Percentiles rank a stretch among this genome's conserved stretches.
These are phyloP conservation scores for Artomyces pyxidatus DNA, from an alignment of 768 basidiomycete genomes.

Conservation along the genomic window DNA sequence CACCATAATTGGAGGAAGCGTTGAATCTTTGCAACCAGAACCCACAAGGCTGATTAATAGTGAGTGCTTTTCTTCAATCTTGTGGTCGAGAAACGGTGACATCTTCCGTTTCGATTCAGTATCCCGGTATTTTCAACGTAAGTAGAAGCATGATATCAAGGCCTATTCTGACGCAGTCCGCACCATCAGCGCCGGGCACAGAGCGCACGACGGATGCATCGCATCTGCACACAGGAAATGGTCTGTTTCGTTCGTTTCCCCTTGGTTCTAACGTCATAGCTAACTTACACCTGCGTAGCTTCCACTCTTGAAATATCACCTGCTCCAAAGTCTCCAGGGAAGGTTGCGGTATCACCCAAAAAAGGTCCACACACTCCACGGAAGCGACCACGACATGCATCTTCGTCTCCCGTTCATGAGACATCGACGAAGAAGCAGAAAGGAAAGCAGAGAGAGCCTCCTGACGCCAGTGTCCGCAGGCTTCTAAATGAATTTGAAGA, in stretches of 20 bases:
- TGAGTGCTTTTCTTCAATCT: too few relatives aligned
- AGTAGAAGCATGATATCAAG: too few relatives aligned
- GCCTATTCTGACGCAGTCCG: too few relatives aligned
- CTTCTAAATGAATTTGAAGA: slow-evolving; percentile 46
- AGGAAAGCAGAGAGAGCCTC: slow-evolving; percentile 34
- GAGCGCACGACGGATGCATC: too few relatives aligned
- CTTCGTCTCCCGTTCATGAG: background rate
- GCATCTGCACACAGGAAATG: too few relatives aligned
- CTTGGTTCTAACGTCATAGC: background rate
- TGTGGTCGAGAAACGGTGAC: too few relatives aligned
- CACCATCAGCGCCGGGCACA: too few relatives aligned
- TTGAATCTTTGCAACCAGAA: too few relatives aligned
- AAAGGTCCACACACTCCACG: background rate
- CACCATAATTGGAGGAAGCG: background rate
- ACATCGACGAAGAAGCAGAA: slow-evolving; percentile 26
- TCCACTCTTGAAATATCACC: background rate
- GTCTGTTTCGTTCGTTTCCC: too few relatives aligned
- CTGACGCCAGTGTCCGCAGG: slow-evolving; percentile 18
- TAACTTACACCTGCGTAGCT: background rate
- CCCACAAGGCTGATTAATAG: too few relatives aligned
- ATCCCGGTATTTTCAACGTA: too few relatives aligned
- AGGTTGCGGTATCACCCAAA: background rate
- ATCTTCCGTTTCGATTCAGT: too few relatives aligned
- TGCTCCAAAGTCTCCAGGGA: background rate
- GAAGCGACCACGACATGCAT: slow-evolving; percentile 5